A percentile compares a stretch with the other conserved stretches of the same genome.
These are phyloP conservation scores for Botrytis byssoidea DNA, from an alignment of 2,329 filamentous ascomycete genomes.

Conservation along the genomic window DNA sequence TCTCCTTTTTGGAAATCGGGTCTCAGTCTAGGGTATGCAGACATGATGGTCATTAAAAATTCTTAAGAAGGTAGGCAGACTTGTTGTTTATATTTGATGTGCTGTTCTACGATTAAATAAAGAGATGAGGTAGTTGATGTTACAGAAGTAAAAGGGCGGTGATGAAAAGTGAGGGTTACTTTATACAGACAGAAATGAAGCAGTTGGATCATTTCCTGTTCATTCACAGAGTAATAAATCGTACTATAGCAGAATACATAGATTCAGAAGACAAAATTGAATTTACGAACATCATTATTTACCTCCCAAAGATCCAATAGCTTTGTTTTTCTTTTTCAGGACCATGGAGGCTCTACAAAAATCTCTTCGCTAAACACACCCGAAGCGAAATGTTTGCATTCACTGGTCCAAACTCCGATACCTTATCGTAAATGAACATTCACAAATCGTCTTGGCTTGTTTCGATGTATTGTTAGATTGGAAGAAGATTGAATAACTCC, in stretches of 20 bases:
- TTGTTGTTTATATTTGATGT: neutral
- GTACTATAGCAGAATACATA: neutral
- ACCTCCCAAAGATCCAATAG: rapidly evolving
- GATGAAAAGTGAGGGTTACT: neutral
- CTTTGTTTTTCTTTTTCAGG: neutral
- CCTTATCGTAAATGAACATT: neutral
- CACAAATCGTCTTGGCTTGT: neutral
- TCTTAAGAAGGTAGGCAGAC: neutral
- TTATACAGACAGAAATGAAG: neutral
- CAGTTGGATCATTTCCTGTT: rapidly evolving
- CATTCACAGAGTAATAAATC: neutral
- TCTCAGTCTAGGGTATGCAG: neutral
- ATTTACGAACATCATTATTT: neutral
- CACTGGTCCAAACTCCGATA: neutral
- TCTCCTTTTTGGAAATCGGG: neutral
- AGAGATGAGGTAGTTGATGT: neutral
- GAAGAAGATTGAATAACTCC: neutral
- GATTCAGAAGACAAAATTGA: neutral
- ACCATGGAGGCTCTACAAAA: rapidly evolving
- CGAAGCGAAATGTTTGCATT: neutral
- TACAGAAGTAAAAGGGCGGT: no score
- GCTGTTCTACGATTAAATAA: rapidly evolving
- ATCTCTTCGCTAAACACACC: neutral
- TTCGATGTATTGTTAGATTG: no score
- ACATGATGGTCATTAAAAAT: neutral